Conservation (phyloP, 306 rosid species). For the Lablab purpureus region DNA sequence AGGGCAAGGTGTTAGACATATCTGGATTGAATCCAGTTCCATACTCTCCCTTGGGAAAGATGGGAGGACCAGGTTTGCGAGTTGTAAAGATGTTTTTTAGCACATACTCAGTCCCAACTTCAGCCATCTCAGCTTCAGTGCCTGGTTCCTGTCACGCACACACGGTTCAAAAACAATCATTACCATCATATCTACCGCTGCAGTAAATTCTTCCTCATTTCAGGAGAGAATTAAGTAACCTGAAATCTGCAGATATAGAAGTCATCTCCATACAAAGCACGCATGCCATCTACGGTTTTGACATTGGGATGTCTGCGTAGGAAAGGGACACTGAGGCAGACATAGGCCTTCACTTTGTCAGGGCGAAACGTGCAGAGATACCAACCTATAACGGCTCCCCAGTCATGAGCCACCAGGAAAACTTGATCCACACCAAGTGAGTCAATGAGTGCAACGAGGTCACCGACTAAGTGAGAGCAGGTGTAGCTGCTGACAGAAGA, state of each 20-base stretch:
- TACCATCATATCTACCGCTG: too few species aligned
- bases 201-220: too few species aligned
- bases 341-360: slow-evolving; percentile 47
- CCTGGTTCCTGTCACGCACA: slow-evolving; percentile 42
- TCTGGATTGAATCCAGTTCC: slow-evolving; percentile 39
- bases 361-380: slow-evolving; percentile 53
- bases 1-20: slow-evolving; percentile 29
- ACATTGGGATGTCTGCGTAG: slow-evolving; percentile 26
- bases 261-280: slow-evolving; percentile 46
- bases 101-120: slow-evolving; percentile 31
- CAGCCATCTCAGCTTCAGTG: slow-evolving; percentile 42
- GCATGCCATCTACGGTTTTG: slow-evolving; percentile 33
- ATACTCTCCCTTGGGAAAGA: slow-evolving; percentile 43
- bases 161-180: neutral
- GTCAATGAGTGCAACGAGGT: slow-evolving; percentile 42
- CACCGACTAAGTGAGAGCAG: slow-evolving; percentile 45
- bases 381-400: slow-evolving; percentile 58
- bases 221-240: too few species aligned
- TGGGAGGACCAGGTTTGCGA: slow-evolving; percentile 46
- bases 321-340: slow-evolving; percentile 50
- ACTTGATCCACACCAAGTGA: slow-evolving; percentile 42
- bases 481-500: too few species aligned
- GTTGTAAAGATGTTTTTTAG: slow-evolving; percentile 45
- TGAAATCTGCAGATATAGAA: slow-evolving; percentile 55
- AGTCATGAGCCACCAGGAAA: slow-evolving; percentile 56